phyloP scores from a whole-genome alignment of 108 stramenopile species.

The Aureococcus anophagefferens region DNA sequence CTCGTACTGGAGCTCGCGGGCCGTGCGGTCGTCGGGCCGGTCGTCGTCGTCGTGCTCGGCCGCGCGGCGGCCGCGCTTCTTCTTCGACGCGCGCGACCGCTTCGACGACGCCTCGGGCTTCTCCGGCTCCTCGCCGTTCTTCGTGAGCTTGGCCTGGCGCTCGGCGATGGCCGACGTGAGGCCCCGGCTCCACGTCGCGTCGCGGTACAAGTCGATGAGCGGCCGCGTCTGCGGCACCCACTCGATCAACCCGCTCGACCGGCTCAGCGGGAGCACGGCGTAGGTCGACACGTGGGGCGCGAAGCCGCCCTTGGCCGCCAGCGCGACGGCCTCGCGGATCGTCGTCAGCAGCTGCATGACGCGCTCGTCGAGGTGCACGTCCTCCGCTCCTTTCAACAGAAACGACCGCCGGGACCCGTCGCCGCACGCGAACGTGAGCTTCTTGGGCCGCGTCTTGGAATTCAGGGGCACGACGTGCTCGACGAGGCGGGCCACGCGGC shows the following conservation, averaged over 20 bases:
- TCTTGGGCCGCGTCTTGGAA: constrained; percentile 21
- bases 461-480: constrained; percentile 1
- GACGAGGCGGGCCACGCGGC: background rate
- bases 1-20: too few relatives aligned
- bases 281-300: background rate
- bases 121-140: background rate
- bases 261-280: constrained; percentile 9
- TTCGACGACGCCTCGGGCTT: background rate
- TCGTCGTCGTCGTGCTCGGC: too few relatives aligned
- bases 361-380: constrained; percentile 17
- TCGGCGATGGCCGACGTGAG: constrained; percentile 1
- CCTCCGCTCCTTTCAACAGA: constrained; percentile 21
- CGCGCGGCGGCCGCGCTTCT: too few relatives aligned
- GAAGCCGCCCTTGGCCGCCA: background rate
- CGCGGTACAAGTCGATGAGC: background rate
- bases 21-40: too few relatives aligned
- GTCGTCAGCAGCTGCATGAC: constrained; percentile 14
- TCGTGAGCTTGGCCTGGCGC: too few relatives aligned
- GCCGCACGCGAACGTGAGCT: constrained; percentile 2
- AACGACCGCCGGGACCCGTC: background rate
- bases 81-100: too few relatives aligned
- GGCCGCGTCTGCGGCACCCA: constrained; percentile 15
- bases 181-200: background rate
- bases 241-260: constrained; percentile 13
- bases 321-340: background rate